Evolutionary conservation across 75 land plant species (phyloP), one percentile per base, ranked within the genome.

Genomic region (Cupressus sempervirens): DNA sequence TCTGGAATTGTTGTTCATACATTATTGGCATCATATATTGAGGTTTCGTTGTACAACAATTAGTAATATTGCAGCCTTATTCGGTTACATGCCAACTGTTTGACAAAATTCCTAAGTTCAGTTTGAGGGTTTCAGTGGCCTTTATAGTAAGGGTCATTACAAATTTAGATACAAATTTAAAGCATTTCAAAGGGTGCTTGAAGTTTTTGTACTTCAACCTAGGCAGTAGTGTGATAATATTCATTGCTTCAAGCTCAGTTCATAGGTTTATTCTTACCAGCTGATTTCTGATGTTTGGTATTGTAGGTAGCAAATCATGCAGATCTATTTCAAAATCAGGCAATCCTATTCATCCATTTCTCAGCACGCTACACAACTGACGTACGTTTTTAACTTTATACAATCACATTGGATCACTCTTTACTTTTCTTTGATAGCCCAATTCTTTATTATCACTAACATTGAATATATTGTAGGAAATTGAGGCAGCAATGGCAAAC

Each of bases 301-400:
- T 26, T 87, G 52, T 91, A 98, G 99, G 90, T 98, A 36, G 86
- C 90, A 18, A 87, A 82, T 74, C 82, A 88, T 88, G 93, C 97
- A 34, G 94, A 96, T 3, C 88, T 53, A 86, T 94, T 96, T 48
- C 56, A 94, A 80, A 98, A 98, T 84, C 93, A 95, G 86, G 94
- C 93, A 43, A 96, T 98, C 86, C 95, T 98, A 43, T 85, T 98
- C 40, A 95, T 98, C 73, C 99, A 98, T 86, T 98, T 98, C 85
- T 98, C 99, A 82, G 98, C 98, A 81, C 95, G 99, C 29, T 92
- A 98, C 70, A 80, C 67, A 35, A 14, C 67, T 67, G 91, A 95
- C 85, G 99, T 98, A 88, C 32, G 88, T 82, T 58, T 68, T 82
- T 43, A 80, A 43, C 30, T 74, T 16, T 30, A 14, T 40, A 35